Percentiles rank a stretch among this genome's conserved stretches.
Evolutionary conservation across 805 yeast species (phyloP).

Genomic region (Myxozyma sirexii): DNA sequence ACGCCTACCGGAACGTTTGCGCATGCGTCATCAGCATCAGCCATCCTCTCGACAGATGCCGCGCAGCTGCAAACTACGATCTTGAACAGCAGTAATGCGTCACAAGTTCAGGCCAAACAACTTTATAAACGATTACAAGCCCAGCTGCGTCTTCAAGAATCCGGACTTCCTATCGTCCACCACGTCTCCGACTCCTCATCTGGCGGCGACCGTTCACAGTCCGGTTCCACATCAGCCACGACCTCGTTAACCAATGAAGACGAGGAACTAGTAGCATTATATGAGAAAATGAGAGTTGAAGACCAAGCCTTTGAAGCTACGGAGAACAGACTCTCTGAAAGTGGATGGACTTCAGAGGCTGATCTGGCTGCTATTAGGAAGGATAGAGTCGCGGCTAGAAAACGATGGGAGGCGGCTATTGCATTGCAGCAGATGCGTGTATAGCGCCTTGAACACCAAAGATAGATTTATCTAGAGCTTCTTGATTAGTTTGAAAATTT

Average conservation of each 20-base stretch:
- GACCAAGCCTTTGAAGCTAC: conserved; percentile 33
- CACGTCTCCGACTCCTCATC: neutral
- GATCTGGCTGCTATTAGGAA: conserved; percentile 26
- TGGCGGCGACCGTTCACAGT: neutral
- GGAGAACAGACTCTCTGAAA: conserved; percentile 24
- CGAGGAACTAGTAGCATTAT: conserved; percentile 10
- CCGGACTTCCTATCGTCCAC: neutral
- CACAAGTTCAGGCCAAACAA: conserved; percentile 7
- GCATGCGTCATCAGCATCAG: neutral
- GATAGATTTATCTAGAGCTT: neutral
- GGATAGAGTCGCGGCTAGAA: conserved; percentile 26
- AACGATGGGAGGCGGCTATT: conserved; percentile 29
- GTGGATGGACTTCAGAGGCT: conserved; percentile 32
- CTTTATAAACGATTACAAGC: conserved; percentile 14
- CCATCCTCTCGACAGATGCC: neutral
- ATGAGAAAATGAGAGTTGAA: conserved; percentile 23
- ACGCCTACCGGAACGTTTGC: conserved; percentile 1
- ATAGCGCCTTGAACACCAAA: neutral
- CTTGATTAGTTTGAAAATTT: neutral
- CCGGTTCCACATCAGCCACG: conserved; percentile 5
- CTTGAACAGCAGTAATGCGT: neutral
- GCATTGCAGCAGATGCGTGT: conserved; percentile 8
- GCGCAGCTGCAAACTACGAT: neutral
- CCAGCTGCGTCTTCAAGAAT: conserved; percentile 21
- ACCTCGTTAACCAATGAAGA: conserved; percentile 7